Base-by-base conservation (phyloP, 2,329 filamentous ascomycete genomes). In the Penicillium sp. region DNA sequence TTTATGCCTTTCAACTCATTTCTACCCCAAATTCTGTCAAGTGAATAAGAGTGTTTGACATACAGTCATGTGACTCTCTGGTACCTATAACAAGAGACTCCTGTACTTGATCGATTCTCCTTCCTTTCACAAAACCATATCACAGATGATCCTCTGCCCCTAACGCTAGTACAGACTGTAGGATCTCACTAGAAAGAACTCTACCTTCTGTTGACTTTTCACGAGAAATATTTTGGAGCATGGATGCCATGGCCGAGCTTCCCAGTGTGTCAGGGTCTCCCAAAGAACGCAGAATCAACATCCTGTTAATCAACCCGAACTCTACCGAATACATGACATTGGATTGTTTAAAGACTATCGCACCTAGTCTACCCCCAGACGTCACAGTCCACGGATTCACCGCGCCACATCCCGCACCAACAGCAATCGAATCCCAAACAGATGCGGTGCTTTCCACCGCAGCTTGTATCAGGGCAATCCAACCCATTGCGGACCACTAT, bases 351-450 rank as follows among this genome's bases (percentile, higher is more conserved):
- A 41, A n/a, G 3, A 22, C 35, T 8, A 52, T 52, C 19, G 26
- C 13, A 8, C 48, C 37, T 14, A 52, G 3, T 14, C 11, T 52
- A 26, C 26, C 48, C 3, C 16, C n/a, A 16, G 37, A 44, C 27
- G 48, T 52, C 22, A 43, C 27, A 26, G 48, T 52, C n/a, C 48
- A 52, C 7, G 48, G 48, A 3, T 50, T 50, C 21, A 50, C 48
- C 8, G 48, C 48, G n/a, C 48, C 48, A 37, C 22, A 50, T 3
- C 48, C 29, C 4, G 48, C n/a, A 14, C 48, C 48, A 1, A 16
- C 31, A 22, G 48, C 48, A 37, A 50, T 50, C 48, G 48, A 50
- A 50, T 37, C 29, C n/a, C 48, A 50, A 22, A 39, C 33, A n/a
- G 48, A 50, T 13, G 48, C 48, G 3, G 22, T 50, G 26, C 31